A percentile compares a stretch with the other conserved stretches of the same genome.
Conservation (phyloP, 2,329 filamentous ascomycete genomes). For the Nothophaeocryptopus gaeumannii region DNA sequence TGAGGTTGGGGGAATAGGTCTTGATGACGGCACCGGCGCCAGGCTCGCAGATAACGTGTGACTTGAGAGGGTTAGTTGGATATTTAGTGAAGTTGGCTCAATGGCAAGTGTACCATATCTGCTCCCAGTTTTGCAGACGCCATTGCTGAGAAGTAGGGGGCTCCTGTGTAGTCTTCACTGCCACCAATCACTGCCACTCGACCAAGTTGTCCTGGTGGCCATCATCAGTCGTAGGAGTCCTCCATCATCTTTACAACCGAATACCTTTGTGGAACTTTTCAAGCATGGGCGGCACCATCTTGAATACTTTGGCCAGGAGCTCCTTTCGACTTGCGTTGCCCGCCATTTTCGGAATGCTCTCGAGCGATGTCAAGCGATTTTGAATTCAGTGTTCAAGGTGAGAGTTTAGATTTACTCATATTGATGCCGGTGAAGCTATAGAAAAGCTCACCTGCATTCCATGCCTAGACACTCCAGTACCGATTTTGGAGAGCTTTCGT, state of each 20-base stretch:
- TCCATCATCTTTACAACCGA: not conserved
- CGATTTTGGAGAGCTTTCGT: no score
- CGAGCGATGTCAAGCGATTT: no score
- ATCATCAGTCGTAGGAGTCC: no score
- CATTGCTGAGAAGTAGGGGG: constrained; percentile 97
- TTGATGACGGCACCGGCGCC: constrained; percentile 84
- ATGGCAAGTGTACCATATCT: constrained; percentile 67
- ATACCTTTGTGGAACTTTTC: constrained; percentile 93
- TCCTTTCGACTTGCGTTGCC: constrained; percentile 64
- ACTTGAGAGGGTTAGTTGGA: constrained; percentile 49
- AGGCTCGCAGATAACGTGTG: constrained; percentile 93
- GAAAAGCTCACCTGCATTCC: no score
- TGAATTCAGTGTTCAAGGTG: not conserved
- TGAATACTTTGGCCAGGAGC: constrained; percentile 75
- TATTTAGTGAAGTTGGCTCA: not conserved
- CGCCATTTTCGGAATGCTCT: constrained; percentile 36
- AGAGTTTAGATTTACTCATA: not conserved
- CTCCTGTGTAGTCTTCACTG: constrained; percentile 93
- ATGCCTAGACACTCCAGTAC: no score
- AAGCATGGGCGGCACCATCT: constrained; percentile 90
- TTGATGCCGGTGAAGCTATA: no score
- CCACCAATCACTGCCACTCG: constrained; percentile 92
- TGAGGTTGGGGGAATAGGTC: constrained; percentile 94
- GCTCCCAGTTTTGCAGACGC: constrained; percentile 87
- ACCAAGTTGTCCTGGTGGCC: constrained; percentile 73